phyloP scores from a whole-genome alignment of 805 yeast genomes.

The Spathaspora girioi region DNA sequence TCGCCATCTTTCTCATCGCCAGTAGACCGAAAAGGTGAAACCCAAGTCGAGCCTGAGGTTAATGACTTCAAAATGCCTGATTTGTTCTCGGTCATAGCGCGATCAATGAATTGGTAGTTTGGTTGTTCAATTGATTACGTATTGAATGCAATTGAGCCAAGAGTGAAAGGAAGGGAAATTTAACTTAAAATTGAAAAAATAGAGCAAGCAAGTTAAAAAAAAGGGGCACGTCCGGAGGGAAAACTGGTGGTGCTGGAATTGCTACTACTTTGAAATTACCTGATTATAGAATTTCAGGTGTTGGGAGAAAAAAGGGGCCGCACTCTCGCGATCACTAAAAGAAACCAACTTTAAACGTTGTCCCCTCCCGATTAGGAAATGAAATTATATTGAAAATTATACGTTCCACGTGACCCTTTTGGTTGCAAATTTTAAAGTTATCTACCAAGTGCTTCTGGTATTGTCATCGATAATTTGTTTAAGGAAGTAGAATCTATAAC shows the following conservation, averaged over 20 bases:
- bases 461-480: background rate
- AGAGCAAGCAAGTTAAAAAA: background rate
- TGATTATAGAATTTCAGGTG: background rate
- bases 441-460: background rate
- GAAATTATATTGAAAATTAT: background rate
- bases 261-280: background rate
- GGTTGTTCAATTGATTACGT: background rate
- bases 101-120: too few relatives aligned
- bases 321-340: background rate
- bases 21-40: constrained; percentile 37
- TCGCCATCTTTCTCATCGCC: constrained; percentile 1
- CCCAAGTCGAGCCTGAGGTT: constrained; percentile 32
- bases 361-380: background rate
- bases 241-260: background rate
- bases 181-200: background rate
- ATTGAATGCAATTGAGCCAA: background rate
- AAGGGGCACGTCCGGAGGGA: background rate
- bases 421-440: background rate
- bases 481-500: too few relatives aligned
- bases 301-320: background rate
- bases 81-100: background rate
- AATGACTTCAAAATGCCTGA: constrained; percentile 22
- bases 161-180: background rate
- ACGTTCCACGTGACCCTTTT: background rate
- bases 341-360: background rate